These are phyloP conservation scores for Cystobasidium sp. DNA, from an alignment of 1,284 basidiomycete species.

Conservation along the genomic window DNA sequence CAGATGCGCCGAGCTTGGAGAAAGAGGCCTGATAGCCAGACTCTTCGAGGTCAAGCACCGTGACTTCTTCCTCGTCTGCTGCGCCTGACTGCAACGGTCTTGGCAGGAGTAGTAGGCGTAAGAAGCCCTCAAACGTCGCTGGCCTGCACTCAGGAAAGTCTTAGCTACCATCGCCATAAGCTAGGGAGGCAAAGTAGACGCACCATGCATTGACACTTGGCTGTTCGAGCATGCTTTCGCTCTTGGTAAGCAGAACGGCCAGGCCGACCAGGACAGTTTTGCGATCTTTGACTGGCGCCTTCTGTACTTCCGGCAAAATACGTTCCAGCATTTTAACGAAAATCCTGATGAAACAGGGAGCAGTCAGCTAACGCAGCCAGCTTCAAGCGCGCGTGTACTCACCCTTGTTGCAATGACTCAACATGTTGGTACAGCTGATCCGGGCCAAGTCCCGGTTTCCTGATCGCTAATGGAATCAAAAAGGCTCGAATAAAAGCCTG, in stretches of 20 bases:
- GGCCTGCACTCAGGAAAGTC: constrained; percentile 62
- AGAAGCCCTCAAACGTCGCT: constrained; percentile 69
- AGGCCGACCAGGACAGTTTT: constrained; percentile 85
- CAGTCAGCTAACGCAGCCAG: constrained; percentile 2
- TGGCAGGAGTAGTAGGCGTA: constrained; percentile 75
- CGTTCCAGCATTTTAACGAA: constrained; percentile 83
- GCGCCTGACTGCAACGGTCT: constrained; percentile 66
- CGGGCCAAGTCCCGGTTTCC: constrained; percentile 72
- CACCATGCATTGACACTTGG: constrained; percentile 73
- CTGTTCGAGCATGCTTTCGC: constrained; percentile 68
- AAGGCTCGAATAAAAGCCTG: constrained; percentile 83
- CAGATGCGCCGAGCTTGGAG: constrained; percentile 82
- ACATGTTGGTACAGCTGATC: constrained; percentile 77
- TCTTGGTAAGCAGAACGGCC: constrained; percentile 76
- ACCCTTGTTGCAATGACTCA: constrained; percentile 86
- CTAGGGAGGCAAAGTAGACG: constrained; percentile 50
- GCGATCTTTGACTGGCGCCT: constrained; percentile 77
- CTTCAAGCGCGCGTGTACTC: constrained; percentile 51
- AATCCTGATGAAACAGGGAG: constrained; percentile 62
- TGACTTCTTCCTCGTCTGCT: constrained; percentile 65
- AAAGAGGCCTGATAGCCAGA: constrained; percentile 92
- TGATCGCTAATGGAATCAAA: constrained; percentile 73
- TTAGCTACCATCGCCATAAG: constrained; percentile 15
- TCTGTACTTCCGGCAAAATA: constrained; percentile 78
- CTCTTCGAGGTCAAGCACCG: constrained; percentile 84